Percentiles rank a stretch among this genome's conserved stretches.
Conservation (phyloP, 768 basidiomycete genomes). For the Trametes villosa region DNA sequence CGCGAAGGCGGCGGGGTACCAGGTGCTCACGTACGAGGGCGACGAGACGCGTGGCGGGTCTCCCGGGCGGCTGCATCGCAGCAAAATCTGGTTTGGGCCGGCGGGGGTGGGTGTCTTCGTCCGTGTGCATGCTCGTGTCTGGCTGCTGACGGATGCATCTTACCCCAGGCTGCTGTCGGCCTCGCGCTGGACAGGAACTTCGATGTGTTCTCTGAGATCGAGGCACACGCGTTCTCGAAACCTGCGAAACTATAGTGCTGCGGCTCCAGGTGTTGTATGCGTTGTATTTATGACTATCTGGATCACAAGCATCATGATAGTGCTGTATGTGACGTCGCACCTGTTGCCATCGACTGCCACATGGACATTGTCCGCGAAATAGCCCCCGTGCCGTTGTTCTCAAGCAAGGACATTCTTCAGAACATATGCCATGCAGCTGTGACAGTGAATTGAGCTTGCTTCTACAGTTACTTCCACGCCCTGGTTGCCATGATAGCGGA, state of each 20-base stretch:
- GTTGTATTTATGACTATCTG: neutral
- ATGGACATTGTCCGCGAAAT: too few species aligned
- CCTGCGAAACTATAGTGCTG: slow-evolving; percentile 28
- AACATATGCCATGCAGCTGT: too few species aligned
- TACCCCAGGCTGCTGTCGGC: slow-evolving; percentile 56
- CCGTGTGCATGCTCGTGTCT: neutral
- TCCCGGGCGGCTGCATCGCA: slow-evolving; percentile 63
- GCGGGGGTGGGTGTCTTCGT: slow-evolving; percentile 50
- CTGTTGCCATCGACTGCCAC: too few species aligned
- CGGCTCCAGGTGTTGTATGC: too few species aligned
- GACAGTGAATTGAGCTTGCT: too few species aligned
- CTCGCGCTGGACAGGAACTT: slow-evolving; percentile 65
- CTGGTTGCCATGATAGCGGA: too few species aligned
- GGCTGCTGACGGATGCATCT: neutral
- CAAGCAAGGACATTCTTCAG: too few species aligned
- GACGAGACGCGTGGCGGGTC: slow-evolving; percentile 70
- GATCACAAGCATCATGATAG: neutral
- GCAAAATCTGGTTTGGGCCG: slow-evolving; percentile 49
- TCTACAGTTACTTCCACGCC: too few species aligned
- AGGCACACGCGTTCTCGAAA: slow-evolving; percentile 32
- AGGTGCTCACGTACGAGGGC: slow-evolving; percentile 66
- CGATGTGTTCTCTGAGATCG: slow-evolving; percentile 59
- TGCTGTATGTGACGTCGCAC: neutral
- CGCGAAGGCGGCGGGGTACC: slow-evolving; percentile 43
- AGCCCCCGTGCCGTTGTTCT: too few species aligned